Conservation (phyloP, 73 alveolate species). For the Paramecium primaurelia region DNA sequence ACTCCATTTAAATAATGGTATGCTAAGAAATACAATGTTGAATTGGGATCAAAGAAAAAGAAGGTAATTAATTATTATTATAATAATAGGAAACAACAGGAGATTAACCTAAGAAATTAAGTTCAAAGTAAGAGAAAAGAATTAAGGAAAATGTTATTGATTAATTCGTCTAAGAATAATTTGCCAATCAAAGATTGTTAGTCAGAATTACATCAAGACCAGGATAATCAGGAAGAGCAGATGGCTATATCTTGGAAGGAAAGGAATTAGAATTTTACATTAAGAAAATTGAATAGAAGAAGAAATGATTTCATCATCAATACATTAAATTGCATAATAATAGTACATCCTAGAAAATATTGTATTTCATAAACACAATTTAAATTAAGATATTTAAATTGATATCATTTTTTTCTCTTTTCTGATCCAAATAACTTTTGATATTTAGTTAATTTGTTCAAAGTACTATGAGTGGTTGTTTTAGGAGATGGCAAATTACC, state of each 20-base stretch:
- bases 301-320: slow-evolving; percentile 34
- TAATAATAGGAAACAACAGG: slow-evolving; percentile 37
- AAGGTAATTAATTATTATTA: not conserved
- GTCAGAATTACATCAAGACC: slow-evolving; percentile 98
- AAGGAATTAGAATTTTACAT: slow-evolving; percentile 92
- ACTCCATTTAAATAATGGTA: slow-evolving; percentile 96
- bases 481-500: not conserved
- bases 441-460: not conserved
- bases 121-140: slow-evolving; percentile 71
- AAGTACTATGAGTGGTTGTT: not conserved
- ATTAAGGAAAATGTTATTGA: slow-evolving; percentile 70
- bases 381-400: not conserved
- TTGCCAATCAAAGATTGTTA: slow-evolving; percentile 86
- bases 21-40: slow-evolving; percentile 81
- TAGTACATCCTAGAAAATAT: not conserved
- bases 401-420: slow-evolving; percentile 8
- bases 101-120: slow-evolving; percentile 68
- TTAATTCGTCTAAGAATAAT: slow-evolving; percentile 73
- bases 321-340: not conserved
- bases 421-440: slow-evolving; percentile 31
- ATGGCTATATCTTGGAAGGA: slow-evolving; percentile 98
- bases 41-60: slow-evolving; percentile 75
- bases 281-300: slow-evolving; percentile 79
- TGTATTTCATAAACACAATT: not conserved
- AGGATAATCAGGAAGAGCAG: slow-evolving; percentile 98